Percentiles rank a stretch among this genome's conserved stretches.
phyloP scores from a whole-genome alignment of 768 basidiomycete species.

The Rubroboletus pulcherrimus region DNA sequence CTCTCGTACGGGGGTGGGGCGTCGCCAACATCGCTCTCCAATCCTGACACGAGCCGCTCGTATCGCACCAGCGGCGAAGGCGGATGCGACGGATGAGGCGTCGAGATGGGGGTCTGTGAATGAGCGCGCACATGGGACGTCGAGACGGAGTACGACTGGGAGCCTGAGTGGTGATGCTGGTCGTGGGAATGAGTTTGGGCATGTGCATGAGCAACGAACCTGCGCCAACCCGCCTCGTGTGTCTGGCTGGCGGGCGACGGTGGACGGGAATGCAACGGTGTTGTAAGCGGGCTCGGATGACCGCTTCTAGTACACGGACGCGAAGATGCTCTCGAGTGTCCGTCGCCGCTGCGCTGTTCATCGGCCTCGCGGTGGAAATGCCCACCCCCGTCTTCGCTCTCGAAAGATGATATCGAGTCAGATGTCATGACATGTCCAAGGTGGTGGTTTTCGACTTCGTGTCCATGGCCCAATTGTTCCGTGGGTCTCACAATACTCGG shows the following conservation, averaged over 20 bases:
- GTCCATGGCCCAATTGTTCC: neutral
- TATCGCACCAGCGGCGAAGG: constrained; percentile 45
- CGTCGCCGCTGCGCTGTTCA: neutral
- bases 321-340: constrained; percentile 2
- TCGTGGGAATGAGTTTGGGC: neutral
- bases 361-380: neutral
- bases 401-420: constrained; percentile 33
- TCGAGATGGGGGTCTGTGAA: neutral
- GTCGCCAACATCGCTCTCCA: constrained; percentile 79
- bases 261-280: neutral
- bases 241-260: neutral
- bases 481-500: neutral
- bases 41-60: constrained; percentile 83
- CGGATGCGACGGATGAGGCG: constrained; percentile 13
- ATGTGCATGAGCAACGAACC: neutral
- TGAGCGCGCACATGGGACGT: neutral
- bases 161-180: neutral
- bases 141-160: neutral
- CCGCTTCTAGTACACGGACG: neutral
- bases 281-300: neutral
- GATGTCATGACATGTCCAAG: constrained; percentile 23
- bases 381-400: neutral
- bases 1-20: constrained; percentile 61
- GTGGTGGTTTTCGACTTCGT: constrained; percentile 20
- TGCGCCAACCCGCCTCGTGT: neutral